phyloP scores from a whole-genome alignment of 805 yeast genomes.

The Ogataea ramenticola region DNA sequence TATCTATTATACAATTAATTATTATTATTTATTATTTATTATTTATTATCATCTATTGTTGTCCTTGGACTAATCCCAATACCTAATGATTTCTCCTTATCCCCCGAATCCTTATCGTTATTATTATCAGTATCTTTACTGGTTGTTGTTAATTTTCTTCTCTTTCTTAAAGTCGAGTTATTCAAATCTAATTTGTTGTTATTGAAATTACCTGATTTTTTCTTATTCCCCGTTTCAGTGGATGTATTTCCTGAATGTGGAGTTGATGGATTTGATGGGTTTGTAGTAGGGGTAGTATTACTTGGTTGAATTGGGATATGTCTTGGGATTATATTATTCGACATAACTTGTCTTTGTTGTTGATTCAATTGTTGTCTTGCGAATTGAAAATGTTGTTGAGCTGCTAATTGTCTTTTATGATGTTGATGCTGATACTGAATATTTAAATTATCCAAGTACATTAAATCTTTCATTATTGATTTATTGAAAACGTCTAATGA shows the following conservation, averaged over 20 bases:
- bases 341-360: slow-evolving; percentile 10
- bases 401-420: slow-evolving; percentile 17
- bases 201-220: slow-evolving; percentile 7
- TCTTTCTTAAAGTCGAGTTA: slow-evolving; percentile 27
- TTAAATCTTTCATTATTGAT: slow-evolving; percentile 13
- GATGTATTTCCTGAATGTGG: slow-evolving; percentile 5
- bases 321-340: slow-evolving; percentile 10
- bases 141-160: too few relatives aligned
- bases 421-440: slow-evolving; percentile 12
- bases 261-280: background rate
- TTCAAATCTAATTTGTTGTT: slow-evolving; percentile 23
- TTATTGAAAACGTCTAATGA: slow-evolving; percentile 46
- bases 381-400: slow-evolving; percentile 9
- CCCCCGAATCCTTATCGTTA: background rate
- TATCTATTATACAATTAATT: too few relatives aligned
- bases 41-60: too few relatives aligned
- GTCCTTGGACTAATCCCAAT: slow-evolving; percentile 14
- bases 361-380: slow-evolving; percentile 11
- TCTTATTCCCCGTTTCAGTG: slow-evolving; percentile 4
- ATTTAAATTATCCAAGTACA: slow-evolving; percentile 10
- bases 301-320: slow-evolving; percentile 5
- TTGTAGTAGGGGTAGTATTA: slow-evolving; percentile 4
- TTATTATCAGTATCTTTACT: too few relatives aligned
- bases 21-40: too few relatives aligned
- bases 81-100: too few relatives aligned